Base-by-base conservation (phyloP, 169 alveolate species). In the Perkinsus chesapeaki region DNA sequence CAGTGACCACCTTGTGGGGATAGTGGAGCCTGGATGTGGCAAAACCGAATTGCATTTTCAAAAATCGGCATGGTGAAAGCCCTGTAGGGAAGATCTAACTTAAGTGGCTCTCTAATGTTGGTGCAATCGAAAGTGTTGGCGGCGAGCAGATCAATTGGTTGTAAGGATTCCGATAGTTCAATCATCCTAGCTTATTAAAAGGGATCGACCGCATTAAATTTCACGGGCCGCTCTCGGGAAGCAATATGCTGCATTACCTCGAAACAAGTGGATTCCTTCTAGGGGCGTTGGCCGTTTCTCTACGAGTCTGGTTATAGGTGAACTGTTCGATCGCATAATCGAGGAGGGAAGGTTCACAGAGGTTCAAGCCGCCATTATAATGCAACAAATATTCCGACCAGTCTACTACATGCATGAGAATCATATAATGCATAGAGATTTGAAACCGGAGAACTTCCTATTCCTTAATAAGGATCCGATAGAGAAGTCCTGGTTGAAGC, bases 311-410 rank as follows among this genome's bases (percentile, higher is more conserved):
- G 7, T 60, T 16, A 20, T 23, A 60, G 99, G 99, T 37, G 99
- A 99, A 95, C 96, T 99, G 73, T 98, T 99, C 92, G 99, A 98
- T 94, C 97, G 99, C 93, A 99, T 99, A 38, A 97, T 96, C 3
- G 97, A 97, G 91, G 97, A 95, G 92, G 99, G 98, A 31, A 96
- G 96, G 39, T 97, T 98, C 94, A 94, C 97, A 43, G 99, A 98
- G 95, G 95, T 94, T 73, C 96, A 95, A 39, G 97, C 96, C 9
- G 97, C 97, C 47, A 72, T 73, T 39, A 96, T 98, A 5, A 98
- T 98, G 97, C 97, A 97, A 73, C 98, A 98, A 92, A 96, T 98
- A 7, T 95, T 98, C 38, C 94, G 97, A 27, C 99, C 99, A 0
- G 96, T 98, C 0, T 95, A 96, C 47, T 94, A 94, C 92, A 92